Conservation (phyloP, 1,284 basidiomycete genomes). For the Sanghuangporus sanghuang region DNA sequence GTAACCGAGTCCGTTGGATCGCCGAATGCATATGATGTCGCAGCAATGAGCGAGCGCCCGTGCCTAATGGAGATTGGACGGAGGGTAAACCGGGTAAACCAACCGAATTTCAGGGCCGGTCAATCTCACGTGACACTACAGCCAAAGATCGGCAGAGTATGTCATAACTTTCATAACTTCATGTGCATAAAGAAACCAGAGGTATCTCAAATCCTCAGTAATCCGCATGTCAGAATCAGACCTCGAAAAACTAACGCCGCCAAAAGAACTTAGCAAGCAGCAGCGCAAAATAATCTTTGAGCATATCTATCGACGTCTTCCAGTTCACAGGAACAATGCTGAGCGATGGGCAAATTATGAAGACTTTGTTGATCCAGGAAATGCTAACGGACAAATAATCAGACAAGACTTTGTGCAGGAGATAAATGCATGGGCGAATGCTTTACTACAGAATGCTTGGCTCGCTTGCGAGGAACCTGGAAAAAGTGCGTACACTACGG, state of each 20-base stretch:
- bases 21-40: too few species aligned
- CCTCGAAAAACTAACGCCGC: conserved; percentile 35
- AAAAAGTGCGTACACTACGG: conserved; percentile 28
- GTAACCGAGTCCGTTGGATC: too few species aligned
- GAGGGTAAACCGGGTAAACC: too few species aligned
- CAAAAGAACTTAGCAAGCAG: conserved; percentile 33
- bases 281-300: conserved; percentile 38
- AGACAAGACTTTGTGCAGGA: conserved; percentile 32
- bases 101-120: too few species aligned
- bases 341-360: conserved; percentile 38
- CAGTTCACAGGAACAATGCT: conserved; percentile 41
- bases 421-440: conserved; percentile 43
- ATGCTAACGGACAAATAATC: conserved; percentile 17
- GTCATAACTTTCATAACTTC: too few species aligned
- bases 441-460: conserved; percentile 41
- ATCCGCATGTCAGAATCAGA: conserved; percentile 20
- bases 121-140: too few species aligned
- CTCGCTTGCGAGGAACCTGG: conserved; percentile 41
- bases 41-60: too few species aligned
- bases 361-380: conserved; percentile 25
- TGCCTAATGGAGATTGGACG: too few species aligned
- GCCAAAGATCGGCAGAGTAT: too few species aligned
- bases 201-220: neutral
- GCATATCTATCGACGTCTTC: conserved; percentile 41
- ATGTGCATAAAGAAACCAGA: too few species aligned